Conservation (phyloP, 73 alveolate genomes). For the Durusdinium trenchii region DNA sequence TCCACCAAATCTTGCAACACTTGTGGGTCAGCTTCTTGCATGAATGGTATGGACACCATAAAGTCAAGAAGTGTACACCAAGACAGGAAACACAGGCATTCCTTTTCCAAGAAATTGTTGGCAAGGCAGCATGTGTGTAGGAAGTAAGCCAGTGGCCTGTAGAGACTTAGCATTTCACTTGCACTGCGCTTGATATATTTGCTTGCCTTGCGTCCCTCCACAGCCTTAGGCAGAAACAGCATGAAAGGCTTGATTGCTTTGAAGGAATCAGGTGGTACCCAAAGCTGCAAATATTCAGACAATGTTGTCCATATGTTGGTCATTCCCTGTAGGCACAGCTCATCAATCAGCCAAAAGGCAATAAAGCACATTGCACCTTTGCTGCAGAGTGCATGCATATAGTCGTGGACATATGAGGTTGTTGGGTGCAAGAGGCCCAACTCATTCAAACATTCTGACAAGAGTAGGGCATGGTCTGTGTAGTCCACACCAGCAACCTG, state of each 20-base stretch:
- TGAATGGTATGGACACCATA: not conserved
- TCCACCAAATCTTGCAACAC: not conserved
- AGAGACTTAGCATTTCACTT: not conserved
- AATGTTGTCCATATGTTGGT: not conserved
- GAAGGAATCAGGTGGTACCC: not conserved
- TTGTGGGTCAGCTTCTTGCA: not conserved
- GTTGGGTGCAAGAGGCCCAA: not conserved
- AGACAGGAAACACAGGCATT: not conserved
- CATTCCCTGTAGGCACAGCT: not conserved
- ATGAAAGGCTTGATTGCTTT: not conserved
- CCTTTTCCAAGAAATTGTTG: not conserved
- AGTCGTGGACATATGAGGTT: not conserved
- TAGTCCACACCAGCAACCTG: not conserved
- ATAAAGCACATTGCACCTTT: not conserved
- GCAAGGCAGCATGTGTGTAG: not conserved
- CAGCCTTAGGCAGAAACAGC: not conserved
- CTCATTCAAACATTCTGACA: not conserved
- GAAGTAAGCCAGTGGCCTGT: not conserved
- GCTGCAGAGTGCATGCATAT: slow-evolving; percentile 52
- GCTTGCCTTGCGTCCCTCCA: not conserved
- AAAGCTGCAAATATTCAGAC: not conserved
- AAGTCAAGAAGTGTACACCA: not conserved
- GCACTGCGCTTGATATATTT: slow-evolving; percentile 7
- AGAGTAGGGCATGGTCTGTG: not conserved
- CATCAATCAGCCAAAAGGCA: not conserved